These are phyloP conservation scores for Megacollybia marginata DNA, from an alignment of 768 basidiomycete species.

Conservation along the genomic window DNA sequence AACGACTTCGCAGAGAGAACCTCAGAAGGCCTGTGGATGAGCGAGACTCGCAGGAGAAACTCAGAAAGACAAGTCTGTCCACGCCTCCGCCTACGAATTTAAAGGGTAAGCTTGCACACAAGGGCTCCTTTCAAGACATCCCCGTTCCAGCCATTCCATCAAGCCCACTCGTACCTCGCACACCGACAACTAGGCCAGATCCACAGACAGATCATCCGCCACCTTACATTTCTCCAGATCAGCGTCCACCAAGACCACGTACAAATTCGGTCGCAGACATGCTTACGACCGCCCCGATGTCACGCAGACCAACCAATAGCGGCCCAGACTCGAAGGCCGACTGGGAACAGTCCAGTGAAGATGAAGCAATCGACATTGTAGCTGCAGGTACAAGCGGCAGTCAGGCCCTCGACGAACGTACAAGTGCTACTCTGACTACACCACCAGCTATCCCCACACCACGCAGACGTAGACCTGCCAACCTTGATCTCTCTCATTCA, in stretches of 20 bases:
- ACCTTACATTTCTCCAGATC: constrained; percentile 24
- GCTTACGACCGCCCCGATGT: constrained; percentile 37
- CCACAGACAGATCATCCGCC: constrained; percentile 22
- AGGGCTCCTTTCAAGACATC: constrained; percentile 26
- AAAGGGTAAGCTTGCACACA: constrained; percentile 27
- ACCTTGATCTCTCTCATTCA: constrained; percentile 50
- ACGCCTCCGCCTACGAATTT: constrained; percentile 34
- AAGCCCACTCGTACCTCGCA: constrained; percentile 31
- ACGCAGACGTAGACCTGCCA: constrained; percentile 56
- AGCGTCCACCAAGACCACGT: constrained; percentile 29
- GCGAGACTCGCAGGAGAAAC: constrained; percentile 40
- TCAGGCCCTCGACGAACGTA: constrained; percentile 77
- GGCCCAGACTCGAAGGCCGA: constrained; percentile 48
- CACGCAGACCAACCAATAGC: constrained; percentile 25
- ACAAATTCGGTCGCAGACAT: constrained; percentile 57
- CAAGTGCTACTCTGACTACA: constrained; percentile 38
- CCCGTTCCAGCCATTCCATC: constrained; percentile 19
- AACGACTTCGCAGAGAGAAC: constrained; percentile 61
- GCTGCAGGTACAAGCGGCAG: constrained; percentile 79
- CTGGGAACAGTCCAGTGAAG: constrained; percentile 79
- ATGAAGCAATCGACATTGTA: constrained; percentile 78
- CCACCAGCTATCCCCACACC: constrained; percentile 19
- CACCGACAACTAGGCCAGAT: constrained; percentile 49
- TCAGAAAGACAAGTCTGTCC: constrained; percentile 40
- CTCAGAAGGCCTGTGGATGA: constrained; percentile 43